Conservation (phyloP, 768 basidiomycete species). For the Lentinula guzmanii region DNA sequence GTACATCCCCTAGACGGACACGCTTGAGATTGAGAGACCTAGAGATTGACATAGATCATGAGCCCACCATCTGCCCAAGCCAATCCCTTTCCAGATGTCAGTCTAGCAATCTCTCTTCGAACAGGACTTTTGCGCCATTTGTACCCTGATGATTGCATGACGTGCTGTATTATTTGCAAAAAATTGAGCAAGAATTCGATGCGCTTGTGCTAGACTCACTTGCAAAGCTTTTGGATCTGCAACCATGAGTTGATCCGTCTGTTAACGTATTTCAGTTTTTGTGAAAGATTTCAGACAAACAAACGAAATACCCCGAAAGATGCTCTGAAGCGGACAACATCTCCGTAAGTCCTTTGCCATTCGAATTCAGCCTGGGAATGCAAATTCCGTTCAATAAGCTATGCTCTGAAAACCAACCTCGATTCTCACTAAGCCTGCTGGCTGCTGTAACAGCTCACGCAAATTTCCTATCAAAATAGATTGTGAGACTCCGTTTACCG, state of each 20-base stretch:
- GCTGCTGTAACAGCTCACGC: conserved; percentile 1
- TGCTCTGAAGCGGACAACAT: conserved; percentile 4
- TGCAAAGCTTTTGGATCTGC: conserved; percentile 25
- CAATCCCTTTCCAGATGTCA: conserved; percentile 19
- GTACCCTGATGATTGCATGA: conserved; percentile 25
- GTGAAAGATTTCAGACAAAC: neutral
- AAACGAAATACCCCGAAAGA: neutral
- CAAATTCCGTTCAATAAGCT: neutral
- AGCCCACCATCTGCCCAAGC: conserved; percentile 21
- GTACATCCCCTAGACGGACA: conserved; percentile 13
- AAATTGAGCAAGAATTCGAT: neutral
- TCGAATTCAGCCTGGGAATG: neutral
- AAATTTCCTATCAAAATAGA: neutral
- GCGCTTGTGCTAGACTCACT: neutral
- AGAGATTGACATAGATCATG: conserved; percentile 7
- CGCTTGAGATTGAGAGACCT: conserved; percentile 11
- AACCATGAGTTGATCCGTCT: conserved; percentile 23
- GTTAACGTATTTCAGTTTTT: neutral
- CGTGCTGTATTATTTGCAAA: conserved; percentile 7
- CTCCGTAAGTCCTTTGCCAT: conserved; percentile 6
- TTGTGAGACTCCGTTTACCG: neutral
- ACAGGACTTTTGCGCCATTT: conserved; percentile 20
- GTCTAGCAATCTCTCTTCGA: conserved; percentile 12
- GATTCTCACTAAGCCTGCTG: conserved; percentile 2
- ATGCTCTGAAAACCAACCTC: neutral